Evolutionary conservation across 108 stramenopile genomes (phyloP), one percentile per base, ranked within the genome.

Genomic region (Aureococcus anophagefferens): DNA sequence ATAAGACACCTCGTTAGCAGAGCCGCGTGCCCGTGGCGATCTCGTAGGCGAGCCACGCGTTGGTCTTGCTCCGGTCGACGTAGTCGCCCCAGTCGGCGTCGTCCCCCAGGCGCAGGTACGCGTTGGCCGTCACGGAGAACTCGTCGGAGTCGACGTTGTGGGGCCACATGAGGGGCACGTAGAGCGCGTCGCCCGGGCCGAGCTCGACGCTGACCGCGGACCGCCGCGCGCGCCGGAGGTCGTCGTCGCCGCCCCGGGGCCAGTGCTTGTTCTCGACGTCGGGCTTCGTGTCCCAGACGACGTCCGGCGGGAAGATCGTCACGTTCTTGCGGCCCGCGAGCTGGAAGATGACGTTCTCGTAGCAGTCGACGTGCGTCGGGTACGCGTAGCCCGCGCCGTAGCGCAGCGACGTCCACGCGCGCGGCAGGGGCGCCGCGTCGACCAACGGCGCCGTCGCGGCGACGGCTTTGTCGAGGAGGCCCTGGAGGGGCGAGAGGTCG

Each of bases 281-380:
- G 4, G 68, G 68, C 21, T 28, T 5, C 40, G 35, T 4, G 40
- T 40, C 16, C 14, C 40, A 13, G 40, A 68, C 68, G 15, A 5
- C 14, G 21, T 40, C 16, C 35, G 68, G 68, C 13, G 68, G 68
- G 40, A 29, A 68, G 37, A 68, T 0, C 68, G 40, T 31, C 68
- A 68, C 68, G 40, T 36, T 68, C 68, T 68, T 68, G 36, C 16
- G 36, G 29, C 30, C 30, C 0, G 4, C 33, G n/a, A 68, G 34
- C 40, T 74, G 74, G 28, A 63, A 36, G 35, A 74, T 37, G 35
- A 74, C 62, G 59, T 74, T 74, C 25, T 74, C 74, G 33, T 51
- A 68, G 74, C 74, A 74, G 46, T 74, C 74, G 5, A 69, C 68
- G 62, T 74, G 74, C 13, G 65, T 65, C 14, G 74, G 74, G 37